Conservation (phyloP, 78 protist species). For the Guillardia theta region DNA sequence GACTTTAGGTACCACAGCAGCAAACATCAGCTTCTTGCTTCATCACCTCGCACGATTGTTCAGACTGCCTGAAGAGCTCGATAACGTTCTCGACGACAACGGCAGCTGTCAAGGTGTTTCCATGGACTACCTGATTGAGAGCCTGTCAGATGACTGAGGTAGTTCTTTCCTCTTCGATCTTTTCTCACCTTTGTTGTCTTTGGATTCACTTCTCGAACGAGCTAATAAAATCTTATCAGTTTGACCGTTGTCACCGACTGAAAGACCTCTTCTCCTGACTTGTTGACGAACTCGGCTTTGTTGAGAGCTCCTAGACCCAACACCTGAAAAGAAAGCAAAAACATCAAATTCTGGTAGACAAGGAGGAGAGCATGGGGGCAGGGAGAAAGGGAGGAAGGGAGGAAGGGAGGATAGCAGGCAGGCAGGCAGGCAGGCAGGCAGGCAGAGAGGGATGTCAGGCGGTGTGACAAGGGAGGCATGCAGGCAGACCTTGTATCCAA, state of each 20-base stretch:
- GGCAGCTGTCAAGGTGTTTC: background rate
- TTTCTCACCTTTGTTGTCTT: no score
- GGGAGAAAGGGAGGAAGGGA: background rate
- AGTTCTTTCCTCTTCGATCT: no score
- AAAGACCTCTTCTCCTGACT: background rate
- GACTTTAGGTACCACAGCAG: background rate
- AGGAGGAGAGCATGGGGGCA: background rate
- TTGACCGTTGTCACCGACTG: no score
- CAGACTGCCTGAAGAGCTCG: background rate
- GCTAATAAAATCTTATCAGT: no score
- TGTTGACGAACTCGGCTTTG: constrained; percentile 13
- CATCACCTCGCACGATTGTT: background rate
- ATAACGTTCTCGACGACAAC: background rate
- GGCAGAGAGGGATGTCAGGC: background rate
- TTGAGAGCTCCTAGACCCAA: constrained; percentile 1
- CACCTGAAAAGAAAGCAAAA: background rate
- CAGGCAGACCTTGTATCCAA: background rate
- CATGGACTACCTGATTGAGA: background rate
- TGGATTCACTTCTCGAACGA: background rate
- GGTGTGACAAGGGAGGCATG: background rate
- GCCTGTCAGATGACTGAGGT: no score
- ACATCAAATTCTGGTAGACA: no score
- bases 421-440: background rate
- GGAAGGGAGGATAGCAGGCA: background rate
- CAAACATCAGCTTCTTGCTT: background rate